A percentile compares a stretch with the other conserved stretches of the same genome.
Conservation (phyloP, 108 stramenopile species). For the Asterionellopsis glacialis region DNA sequence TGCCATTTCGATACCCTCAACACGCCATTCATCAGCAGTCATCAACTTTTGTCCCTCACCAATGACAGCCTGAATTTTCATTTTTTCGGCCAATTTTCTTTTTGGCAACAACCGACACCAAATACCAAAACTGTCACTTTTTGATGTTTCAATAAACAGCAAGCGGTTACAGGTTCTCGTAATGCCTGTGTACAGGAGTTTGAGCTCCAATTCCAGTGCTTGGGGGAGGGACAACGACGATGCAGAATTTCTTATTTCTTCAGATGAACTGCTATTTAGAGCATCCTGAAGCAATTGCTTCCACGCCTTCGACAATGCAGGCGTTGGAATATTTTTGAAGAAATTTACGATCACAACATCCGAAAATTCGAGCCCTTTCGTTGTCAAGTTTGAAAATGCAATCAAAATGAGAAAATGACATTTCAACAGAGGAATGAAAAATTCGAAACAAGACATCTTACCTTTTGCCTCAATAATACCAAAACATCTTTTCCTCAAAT, state of each 20-base stretch:
- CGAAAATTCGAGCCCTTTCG: constrained; percentile 54
- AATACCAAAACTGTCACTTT: background rate
- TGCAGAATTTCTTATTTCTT: background rate
- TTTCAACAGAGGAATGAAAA: no score
- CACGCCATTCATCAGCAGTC: constrained; percentile 9
- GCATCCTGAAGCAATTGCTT: constrained; percentile 31
- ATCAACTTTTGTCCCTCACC: constrained; percentile 2
- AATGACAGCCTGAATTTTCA: no score
- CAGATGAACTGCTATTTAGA: constrained; percentile 8
- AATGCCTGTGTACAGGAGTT: constrained; percentile 48
- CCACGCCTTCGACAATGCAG: constrained; percentile 40
- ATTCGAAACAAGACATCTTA: no score
- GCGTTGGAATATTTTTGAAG: constrained; percentile 29
- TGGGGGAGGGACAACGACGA: constrained; percentile 7
- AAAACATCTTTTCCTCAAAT: constrained; percentile 22
- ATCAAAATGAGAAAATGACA: no score
- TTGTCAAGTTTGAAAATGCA: no score
- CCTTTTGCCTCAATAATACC: constrained; percentile 33
- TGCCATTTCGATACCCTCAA: background rate
- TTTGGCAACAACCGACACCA: no score
- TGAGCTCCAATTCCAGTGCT: constrained; percentile 43
- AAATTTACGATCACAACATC: constrained; percentile 55
- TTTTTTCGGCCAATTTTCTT: no score
- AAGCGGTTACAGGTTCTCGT: constrained; percentile 45
- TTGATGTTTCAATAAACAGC: constrained; percentile 43